Evolutionary conservation across 148 eudicot species (phyloP).

Genomic region (Agrostemma githago): DNA sequence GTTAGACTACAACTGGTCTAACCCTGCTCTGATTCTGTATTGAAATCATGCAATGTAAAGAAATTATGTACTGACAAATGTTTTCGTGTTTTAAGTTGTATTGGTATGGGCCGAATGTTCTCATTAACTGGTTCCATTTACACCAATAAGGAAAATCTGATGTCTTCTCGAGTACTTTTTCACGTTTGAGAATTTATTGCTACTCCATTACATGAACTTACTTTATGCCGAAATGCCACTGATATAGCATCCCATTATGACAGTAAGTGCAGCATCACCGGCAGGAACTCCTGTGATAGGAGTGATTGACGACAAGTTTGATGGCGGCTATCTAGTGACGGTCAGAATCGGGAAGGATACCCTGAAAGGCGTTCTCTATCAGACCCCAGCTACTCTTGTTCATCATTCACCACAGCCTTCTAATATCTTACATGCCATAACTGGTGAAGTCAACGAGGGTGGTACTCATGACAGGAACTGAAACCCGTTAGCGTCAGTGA

Average conservation of each 20-base stretch:
- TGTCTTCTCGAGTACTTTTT: too few relatives aligned
- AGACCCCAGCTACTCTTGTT: slow-evolving; percentile 20
- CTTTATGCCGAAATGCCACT: not conserved
- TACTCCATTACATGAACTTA: not conserved
- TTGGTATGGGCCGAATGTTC: too few relatives aligned
- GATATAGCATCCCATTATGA: slow-evolving; percentile 5
- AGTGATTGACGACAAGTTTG: slow-evolving; percentile 91
- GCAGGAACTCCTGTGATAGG: slow-evolving; percentile 51
- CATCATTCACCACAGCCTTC: slow-evolving; percentile 20
- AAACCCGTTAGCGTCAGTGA: too few relatives aligned
- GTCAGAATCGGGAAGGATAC: slow-evolving; percentile 69
- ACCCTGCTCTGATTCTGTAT: too few relatives aligned
- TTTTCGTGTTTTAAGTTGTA: too few relatives aligned
- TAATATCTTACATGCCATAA: slow-evolving; percentile 7
- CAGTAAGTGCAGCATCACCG: slow-evolving; percentile 30
- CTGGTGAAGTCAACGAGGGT: not conserved
- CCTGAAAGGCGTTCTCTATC: slow-evolving; percentile 82
- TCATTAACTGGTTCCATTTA: too few relatives aligned
- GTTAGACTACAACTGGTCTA: not conserved
- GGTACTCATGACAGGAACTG: not conserved
- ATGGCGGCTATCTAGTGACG: slow-evolving; percentile 82
- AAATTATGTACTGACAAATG: too few relatives aligned
- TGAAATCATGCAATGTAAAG: too few relatives aligned
- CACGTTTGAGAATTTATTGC: too few relatives aligned
- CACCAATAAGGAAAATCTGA: too few relatives aligned